Evolutionary conservation across 1,284 basidiomycete genomes (phyloP).

Genomic region (Malassezia furfur): DNA sequence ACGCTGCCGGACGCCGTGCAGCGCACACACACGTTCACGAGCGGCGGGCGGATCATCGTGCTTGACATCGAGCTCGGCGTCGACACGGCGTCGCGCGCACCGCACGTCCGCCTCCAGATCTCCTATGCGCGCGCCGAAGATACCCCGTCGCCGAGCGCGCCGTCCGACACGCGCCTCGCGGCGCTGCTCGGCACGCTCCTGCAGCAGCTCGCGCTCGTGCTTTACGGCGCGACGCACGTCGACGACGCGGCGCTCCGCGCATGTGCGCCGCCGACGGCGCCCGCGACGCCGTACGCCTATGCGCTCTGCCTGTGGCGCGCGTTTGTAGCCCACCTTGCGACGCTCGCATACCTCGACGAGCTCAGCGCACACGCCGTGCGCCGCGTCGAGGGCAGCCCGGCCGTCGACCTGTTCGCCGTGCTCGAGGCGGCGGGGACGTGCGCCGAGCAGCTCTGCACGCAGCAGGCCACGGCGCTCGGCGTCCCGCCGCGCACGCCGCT

Average conservation of each 20-base stretch:
- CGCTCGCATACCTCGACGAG: conserved; percentile 8
- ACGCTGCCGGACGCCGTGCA: conserved; percentile 1
- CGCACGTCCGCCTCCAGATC: conserved; percentile 7
- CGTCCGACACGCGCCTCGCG: not conserved
- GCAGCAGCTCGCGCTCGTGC: conserved; percentile 7
- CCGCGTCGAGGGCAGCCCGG: not conserved
- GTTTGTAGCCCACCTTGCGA: conserved; percentile 1
- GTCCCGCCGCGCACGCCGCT: not conserved
- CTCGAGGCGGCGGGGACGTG: not conserved
- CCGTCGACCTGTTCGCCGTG: conserved; percentile 2
- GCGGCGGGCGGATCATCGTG: conserved; percentile 15
- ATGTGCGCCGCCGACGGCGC: not conserved
- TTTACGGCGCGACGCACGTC: not conserved
- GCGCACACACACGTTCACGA: conserved; percentile 12
- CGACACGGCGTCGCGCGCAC: not conserved
- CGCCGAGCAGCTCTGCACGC: not conserved
- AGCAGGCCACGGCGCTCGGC: not conserved
- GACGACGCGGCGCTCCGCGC: not conserved
- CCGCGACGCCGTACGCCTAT: not conserved
- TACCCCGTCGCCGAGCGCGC: not conserved
- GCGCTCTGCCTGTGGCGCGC: conserved; percentile 3
- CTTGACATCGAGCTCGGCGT: conserved; percentile 15
- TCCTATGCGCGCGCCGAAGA: conserved; percentile 13
- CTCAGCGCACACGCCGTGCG: not conserved
- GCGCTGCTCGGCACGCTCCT: not conserved